Base-by-base conservation (phyloP, 2,329 filamentous ascomycete genomes). In the Paraconiothyrium sp. region DNA sequence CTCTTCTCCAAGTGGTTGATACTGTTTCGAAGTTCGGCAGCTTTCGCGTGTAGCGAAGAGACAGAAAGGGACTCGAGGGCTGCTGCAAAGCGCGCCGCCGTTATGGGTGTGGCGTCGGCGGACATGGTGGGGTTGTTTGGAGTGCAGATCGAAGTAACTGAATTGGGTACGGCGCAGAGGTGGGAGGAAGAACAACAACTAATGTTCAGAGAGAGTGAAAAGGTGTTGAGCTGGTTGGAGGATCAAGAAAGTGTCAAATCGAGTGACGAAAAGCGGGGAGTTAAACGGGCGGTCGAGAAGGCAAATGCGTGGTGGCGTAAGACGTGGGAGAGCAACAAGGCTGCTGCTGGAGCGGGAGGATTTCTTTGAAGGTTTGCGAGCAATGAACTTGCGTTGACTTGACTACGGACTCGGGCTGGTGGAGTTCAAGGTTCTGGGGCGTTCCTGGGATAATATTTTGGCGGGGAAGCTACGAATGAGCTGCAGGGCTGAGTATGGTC, bases 1-100 rank as follows among this genome's bases (percentile, higher is more conserved):
- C 89, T 91, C 76, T 89, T 88, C 71, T 89, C 86, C 30, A 94
- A 88, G 78, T 94, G 90, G 27, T 86, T 84, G 73, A 93, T 89
- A 69, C 84, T 88, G 84, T 93, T 93, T 75, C 87, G 88, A 64
- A 94, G 84, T 77, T 94, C 92, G 73, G 90, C 86, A 61, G 90
- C 86, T 79, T 93, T 93, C 78, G 90, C 84, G 79, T 91, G 89
- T 7, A 94, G 88, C 60, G 85, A 85, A 64, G 86, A 84, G 67
- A 89, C 76, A 44, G 90, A 86, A 59, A 94, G 88, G 62, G 89
- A 86, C 67, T 84, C 82, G 67, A 94, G 84, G 27, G 91, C 91
- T 63, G 83, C 81, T 72, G 89, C 87, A 81, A 92, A 92, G 74
- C 85, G 86, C 20, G 82, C 76, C 30, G 88, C 81, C 49, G 84